Evolutionary conservation across 139 green algal species (phyloP).

Genomic region (Haematococcus lacustris): DNA sequence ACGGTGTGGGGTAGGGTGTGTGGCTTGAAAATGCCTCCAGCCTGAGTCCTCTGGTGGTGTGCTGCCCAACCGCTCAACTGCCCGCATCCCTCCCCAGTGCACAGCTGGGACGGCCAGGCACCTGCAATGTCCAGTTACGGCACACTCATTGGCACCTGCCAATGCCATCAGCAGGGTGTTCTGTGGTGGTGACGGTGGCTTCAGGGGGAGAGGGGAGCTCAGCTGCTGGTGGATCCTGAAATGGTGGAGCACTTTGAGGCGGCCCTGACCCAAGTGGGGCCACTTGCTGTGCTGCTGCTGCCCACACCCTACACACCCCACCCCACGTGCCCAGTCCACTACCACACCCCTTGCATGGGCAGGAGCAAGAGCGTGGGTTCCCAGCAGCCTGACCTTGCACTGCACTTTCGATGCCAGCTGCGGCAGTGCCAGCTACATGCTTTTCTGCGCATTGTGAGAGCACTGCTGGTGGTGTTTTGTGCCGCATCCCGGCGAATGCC

Average conservation of each 20-base stretch:
- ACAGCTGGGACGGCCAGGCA: too few species aligned
- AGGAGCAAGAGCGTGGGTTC: background rate
- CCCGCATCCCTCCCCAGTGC: too few species aligned
- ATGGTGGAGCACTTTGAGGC: constrained; percentile 63
- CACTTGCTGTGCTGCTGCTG: background rate
- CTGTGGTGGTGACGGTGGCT: too few species aligned
- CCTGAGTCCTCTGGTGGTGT: too few species aligned
- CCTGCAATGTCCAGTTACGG: too few species aligned
- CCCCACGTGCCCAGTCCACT: background rate
- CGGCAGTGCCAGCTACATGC: background rate
- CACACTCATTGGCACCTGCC: too few species aligned
- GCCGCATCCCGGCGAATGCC: background rate
- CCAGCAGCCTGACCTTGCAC: too few species aligned
- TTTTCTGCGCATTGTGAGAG: background rate
- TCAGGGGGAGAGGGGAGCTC: constrained; percentile 65
- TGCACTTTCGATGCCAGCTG: too few species aligned
- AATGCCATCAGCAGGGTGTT: too few species aligned
- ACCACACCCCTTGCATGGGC: background rate
- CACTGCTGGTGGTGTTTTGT: background rate
- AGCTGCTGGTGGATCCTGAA: constrained; percentile 60
- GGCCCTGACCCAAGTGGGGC: constrained; percentile 44
- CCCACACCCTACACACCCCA: background rate
- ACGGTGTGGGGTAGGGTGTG: too few species aligned
- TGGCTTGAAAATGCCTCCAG: too few species aligned
- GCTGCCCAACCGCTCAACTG: too few species aligned